These are phyloP conservation scores for Hordeum pubiflorum DNA, from an alignment of 202 grass and related monocot species.

Conservation along the genomic window DNA sequence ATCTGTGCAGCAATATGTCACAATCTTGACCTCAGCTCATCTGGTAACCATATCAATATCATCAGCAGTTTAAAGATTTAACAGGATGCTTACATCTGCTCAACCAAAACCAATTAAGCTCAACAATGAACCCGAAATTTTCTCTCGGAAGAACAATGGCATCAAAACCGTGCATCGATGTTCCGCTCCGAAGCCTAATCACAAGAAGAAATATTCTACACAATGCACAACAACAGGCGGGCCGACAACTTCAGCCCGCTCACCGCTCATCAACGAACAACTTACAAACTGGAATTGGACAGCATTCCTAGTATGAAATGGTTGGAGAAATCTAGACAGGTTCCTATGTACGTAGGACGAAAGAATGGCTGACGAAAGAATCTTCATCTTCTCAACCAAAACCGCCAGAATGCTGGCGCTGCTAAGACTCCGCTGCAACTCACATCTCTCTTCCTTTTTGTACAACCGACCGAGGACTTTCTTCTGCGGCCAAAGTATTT, in stretches of 20 bases:
- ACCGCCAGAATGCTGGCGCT: slow-evolving; percentile 37
- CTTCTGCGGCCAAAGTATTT: neutral
- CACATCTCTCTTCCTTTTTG: neutral
- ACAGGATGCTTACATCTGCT: neutral
- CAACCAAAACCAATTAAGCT: neutral
- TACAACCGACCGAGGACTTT: neutral
- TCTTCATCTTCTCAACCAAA: slow-evolving; percentile 31
- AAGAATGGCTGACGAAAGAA: slow-evolving; percentile 28
- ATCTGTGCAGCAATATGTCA: neutral
- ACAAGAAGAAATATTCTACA: neutral
- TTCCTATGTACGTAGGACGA: slow-evolving; percentile 40
- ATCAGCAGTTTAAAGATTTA: neutral
- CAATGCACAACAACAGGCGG: neutral
- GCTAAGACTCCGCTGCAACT: neutral
- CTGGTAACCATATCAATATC: neutral
- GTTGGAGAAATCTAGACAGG: slow-evolving; percentile 33
- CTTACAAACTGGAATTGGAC: neutral
- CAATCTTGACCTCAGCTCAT: neutral
- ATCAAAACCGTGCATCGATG: neutral
- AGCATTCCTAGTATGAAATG: neutral
- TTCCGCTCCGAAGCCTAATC: neutral
- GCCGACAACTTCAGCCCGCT: neutral
- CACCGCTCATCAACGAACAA: neutral
- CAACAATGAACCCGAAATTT: neutral
- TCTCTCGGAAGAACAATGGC: neutral